Percentiles rank a stretch among this genome's conserved stretches.
Evolutionary conservation across 768 basidiomycete genomes (phyloP).

Genomic region (Tulasnella sp.): DNA sequence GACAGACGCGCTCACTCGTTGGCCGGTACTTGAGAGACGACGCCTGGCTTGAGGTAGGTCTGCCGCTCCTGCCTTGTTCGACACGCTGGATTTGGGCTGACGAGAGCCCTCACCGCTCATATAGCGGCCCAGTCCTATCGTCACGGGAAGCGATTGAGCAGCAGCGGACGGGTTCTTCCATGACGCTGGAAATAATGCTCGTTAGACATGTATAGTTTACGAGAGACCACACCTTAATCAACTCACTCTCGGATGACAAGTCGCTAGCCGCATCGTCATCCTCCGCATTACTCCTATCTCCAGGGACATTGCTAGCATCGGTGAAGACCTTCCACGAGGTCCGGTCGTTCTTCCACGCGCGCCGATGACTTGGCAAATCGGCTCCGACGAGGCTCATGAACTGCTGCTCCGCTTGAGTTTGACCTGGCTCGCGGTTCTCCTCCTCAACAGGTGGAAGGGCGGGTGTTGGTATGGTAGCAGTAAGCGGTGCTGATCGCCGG

Average conservation of each 20-base stretch:
- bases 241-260: constrained; percentile 18
- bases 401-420: constrained; percentile 6
- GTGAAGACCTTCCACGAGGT: constrained; percentile 13
- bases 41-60: background rate
- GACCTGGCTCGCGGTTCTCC: background rate
- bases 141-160: constrained; percentile 23
- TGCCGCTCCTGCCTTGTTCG: background rate
- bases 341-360: constrained; percentile 17
- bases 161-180: constrained; percentile 25
- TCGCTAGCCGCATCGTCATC: constrained; percentile 20
- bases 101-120: constrained; percentile 14
- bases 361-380: constrained; percentile 21
- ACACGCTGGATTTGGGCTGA: constrained; percentile 16
- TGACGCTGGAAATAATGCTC: background rate
- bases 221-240: background rate
- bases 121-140: constrained; percentile 16
- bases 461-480: background rate
- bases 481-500: background rate
- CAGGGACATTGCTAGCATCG: background rate
- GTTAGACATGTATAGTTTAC: background rate
- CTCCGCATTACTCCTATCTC: background rate
- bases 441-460: background rate
- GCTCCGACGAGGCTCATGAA: constrained; percentile 20
- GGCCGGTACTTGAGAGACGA: background rate
- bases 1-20: constrained; percentile 21